phyloP scores from a whole-genome alignment of 139 green algal genomes.

The Closterium sp. region DNA sequence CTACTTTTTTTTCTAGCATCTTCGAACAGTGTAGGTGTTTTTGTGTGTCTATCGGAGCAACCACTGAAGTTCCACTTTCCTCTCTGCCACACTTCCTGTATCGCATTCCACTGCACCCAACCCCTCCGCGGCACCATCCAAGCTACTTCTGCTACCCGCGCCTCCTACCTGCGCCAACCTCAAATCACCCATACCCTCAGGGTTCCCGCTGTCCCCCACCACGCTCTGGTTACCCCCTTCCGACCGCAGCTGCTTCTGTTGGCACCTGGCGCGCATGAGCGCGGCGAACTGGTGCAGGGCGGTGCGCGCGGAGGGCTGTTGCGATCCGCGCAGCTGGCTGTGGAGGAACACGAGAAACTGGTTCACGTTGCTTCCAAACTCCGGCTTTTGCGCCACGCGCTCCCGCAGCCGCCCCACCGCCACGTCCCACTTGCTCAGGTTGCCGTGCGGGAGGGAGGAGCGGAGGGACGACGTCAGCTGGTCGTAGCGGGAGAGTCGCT shows the following conservation, averaged over 20 bases:
- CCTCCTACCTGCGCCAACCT: too few relatives aligned
- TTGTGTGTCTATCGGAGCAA: background rate
- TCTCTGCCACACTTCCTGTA: too few relatives aligned
- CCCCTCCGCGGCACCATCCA: background rate
- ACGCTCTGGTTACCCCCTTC: background rate
- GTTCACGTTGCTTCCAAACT: background rate
- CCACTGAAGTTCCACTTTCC: too few relatives aligned
- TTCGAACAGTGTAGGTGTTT: background rate
- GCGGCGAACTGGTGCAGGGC: background rate
- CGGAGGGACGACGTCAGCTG: background rate
- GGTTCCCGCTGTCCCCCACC: too few relatives aligned
- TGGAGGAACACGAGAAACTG: background rate
- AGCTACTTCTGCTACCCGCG: too few relatives aligned
- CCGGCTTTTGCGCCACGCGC: background rate
- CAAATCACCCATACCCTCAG: background rate
- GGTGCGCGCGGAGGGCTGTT: background rate
- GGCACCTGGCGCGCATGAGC: background rate
- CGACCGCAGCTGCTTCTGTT: background rate
- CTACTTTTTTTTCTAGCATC: background rate
- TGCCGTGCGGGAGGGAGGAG: background rate
- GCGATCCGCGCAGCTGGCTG: background rate
- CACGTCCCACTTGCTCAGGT: background rate
- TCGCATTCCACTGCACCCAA: too few relatives aligned
- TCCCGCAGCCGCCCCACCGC: background rate
- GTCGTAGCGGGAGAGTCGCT: background rate